Evolutionary conservation across 2,329 filamentous ascomycete species (phyloP).

Genomic region (Xylaria sp.): DNA sequence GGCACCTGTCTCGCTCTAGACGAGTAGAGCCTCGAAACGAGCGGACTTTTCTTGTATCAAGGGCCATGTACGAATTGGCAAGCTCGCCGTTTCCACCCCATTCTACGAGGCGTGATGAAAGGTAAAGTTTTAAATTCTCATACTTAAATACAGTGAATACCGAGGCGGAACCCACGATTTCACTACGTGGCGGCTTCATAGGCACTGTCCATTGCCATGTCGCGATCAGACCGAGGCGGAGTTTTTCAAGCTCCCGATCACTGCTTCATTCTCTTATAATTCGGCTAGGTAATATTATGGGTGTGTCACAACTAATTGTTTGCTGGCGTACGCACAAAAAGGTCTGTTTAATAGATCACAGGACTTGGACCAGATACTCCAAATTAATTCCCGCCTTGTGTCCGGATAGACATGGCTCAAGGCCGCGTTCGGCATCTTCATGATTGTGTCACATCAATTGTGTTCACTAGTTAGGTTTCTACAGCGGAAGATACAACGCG

Average conservation of each 20-base stretch:
- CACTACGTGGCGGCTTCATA: neutral
- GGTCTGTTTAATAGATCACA: neutral
- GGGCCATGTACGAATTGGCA: neutral
- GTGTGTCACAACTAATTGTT: constrained; percentile 1
- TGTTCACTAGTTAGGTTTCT: neutral
- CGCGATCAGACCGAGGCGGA: neutral
- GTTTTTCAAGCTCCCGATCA: neutral
- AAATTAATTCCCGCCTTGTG: neutral
- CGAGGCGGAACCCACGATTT: neutral
- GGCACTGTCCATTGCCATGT: neutral
- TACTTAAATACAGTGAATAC: neutral
- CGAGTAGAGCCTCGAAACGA: neutral
- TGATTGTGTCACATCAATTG: neutral
- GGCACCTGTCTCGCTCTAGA: neutral
- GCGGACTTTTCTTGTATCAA: neutral
- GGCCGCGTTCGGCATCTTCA: neutral
- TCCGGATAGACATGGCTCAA: neutral
- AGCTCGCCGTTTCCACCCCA: constrained; percentile 7
- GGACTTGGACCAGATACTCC: neutral
- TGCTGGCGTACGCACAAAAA: neutral
- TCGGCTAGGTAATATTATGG: neutral
- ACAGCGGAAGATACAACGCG: no score
- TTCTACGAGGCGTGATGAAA: neutral
- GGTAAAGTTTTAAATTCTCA: neutral
- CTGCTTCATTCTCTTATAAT: neutral